These are phyloP conservation scores for Circinella minor DNA, from an alignment of 371 early-diverging fungal genomes.

Conservation along the genomic window DNA sequence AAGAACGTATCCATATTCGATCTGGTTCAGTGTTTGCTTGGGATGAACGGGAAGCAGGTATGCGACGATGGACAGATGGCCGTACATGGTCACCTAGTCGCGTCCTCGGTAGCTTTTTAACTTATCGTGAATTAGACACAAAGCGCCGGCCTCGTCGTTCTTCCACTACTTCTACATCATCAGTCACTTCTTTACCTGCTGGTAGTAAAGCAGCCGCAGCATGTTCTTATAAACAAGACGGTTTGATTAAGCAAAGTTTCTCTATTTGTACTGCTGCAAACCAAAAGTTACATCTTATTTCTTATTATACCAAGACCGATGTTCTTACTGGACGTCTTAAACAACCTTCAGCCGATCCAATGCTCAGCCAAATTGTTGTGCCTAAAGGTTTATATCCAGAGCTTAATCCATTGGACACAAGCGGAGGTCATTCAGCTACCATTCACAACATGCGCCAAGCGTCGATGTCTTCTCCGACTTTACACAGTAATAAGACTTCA, in stretches of 20 bases:
- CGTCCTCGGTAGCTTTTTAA: conserved; percentile 75
- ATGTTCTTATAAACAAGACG: conserved; percentile 61
- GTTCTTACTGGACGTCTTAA: conserved; percentile 56
- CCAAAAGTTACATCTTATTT: conserved; percentile 85
- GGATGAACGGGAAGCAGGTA: conserved; percentile 86
- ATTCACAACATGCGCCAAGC: conserved; percentile 44
- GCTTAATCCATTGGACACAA: conserved; percentile 50
- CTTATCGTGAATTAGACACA: conserved; percentile 76
- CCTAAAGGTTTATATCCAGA: conserved; percentile 74
- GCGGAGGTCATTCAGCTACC: conserved; percentile 52
- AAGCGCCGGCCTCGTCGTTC: conserved; percentile 51
- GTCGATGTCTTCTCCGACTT: conserved; percentile 9
- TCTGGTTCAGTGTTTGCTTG: conserved; percentile 88
- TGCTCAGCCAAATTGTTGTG: conserved; percentile 51
- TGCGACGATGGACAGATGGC: conserved; percentile 92
- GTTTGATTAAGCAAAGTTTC: conserved; percentile 66
- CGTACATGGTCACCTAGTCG: conserved; percentile 87
- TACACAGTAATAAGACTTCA: not conserved
- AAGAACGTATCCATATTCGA: conserved; percentile 63
- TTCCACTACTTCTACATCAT: conserved; percentile 24
- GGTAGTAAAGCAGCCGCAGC: conserved; percentile 42
- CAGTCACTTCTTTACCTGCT: conserved; percentile 5
- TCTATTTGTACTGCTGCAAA: conserved; percentile 76
- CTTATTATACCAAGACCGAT: conserved; percentile 84
- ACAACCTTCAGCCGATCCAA: conserved; percentile 59